phyloP scores from a whole-genome alignment of 2,329 filamentous ascomycete species.

The Talaromyces sp. region DNA sequence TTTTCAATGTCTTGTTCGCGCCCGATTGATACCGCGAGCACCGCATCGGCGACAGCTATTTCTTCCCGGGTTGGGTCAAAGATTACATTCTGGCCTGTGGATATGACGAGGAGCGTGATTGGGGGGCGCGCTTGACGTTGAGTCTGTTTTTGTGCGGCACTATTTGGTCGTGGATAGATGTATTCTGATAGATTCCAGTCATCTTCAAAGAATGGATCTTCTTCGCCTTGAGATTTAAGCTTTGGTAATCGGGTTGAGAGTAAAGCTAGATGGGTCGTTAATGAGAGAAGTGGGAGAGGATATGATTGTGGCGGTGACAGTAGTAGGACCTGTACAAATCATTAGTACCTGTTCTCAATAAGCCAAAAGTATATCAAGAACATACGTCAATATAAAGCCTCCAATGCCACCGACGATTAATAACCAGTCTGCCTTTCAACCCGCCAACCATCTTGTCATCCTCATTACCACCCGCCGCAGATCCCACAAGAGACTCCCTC shows the following conservation, averaged over 20 bases:
- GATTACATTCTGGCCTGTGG: constrained; percentile 81
- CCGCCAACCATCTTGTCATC: constrained; percentile 67
- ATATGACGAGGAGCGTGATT: constrained; percentile 84
- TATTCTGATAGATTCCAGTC: constrained; percentile 85
- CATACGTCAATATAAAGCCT: constrained; percentile 89
- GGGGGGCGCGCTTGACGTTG: constrained; percentile 60
- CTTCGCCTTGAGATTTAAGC: constrained; percentile 83
- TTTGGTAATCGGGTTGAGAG: constrained; percentile 80
- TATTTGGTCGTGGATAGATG: constrained; percentile 61
- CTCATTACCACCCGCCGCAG: constrained; percentile 66
- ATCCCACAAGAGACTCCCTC: constrained; percentile 72
- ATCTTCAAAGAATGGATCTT: constrained; percentile 96
- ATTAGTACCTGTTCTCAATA: not conserved
- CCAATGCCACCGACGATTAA: constrained; percentile 94
- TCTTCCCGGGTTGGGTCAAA: constrained; percentile 92
- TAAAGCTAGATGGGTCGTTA: constrained; percentile 90
- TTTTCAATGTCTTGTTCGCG: constrained; percentile 21
- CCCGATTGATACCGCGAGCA: constrained; percentile 78
- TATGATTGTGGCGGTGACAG: constrained; percentile 93
- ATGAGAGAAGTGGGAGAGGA: constrained; percentile 83
- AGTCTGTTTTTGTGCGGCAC: constrained; percentile 12
- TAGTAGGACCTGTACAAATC: constrained; percentile 67
- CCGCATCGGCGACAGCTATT: constrained; percentile 84
- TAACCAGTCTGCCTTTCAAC: constrained; percentile 67
- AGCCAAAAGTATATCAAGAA: constrained; percentile 4